phyloP scores from a whole-genome alignment of 495 filamentous ascomycete species.

The Penicillium nucicola region DNA sequence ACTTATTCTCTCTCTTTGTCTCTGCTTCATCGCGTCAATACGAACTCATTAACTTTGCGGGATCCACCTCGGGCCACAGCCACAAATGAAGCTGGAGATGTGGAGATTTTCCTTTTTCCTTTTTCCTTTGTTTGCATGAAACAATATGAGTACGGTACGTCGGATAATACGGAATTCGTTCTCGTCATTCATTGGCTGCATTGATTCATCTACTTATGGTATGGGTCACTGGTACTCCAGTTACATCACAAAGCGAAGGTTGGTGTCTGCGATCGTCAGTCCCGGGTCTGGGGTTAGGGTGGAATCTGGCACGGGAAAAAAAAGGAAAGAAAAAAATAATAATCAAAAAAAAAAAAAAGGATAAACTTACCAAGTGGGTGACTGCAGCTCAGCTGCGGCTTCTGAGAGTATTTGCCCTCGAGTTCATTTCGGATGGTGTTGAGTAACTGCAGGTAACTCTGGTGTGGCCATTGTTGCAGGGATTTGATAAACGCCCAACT shows the following conservation, averaged over 20 bases:
- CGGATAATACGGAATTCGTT: not conserved
- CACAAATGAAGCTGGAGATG: not conserved
- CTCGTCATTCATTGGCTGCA: conserved; percentile 3
- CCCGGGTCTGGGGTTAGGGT: too few species aligned
- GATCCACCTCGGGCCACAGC: conserved; percentile 6
- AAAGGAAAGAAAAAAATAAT: too few species aligned
- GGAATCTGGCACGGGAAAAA: too few species aligned
- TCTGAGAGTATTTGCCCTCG: conserved; percentile 87
- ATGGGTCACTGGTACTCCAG: not conserved
- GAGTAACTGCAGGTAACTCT: conserved; percentile 92
- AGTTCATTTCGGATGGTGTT: conserved; percentile 93
- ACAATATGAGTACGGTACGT: not conserved
- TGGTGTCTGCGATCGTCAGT: conserved; percentile 35
- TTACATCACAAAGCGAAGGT: conserved; percentile 46
- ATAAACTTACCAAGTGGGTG: conserved; percentile 84
- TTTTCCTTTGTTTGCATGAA: too few species aligned
- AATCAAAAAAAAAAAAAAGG: too few species aligned
- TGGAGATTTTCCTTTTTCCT: too few species aligned
- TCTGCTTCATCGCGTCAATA: too few species aligned
- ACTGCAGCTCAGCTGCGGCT: conserved; percentile 95
- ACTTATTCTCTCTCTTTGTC: too few species aligned
- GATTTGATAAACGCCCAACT: conserved; percentile 95
- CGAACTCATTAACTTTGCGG: not conserved
- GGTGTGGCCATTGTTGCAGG: conserved; percentile 89
- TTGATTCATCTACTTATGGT: not conserved